These are phyloP conservation scores for Thuidium tamariscinum DNA, from an alignment of 225 moss, liverwort and hornwort genomes.

Conservation along the genomic window DNA sequence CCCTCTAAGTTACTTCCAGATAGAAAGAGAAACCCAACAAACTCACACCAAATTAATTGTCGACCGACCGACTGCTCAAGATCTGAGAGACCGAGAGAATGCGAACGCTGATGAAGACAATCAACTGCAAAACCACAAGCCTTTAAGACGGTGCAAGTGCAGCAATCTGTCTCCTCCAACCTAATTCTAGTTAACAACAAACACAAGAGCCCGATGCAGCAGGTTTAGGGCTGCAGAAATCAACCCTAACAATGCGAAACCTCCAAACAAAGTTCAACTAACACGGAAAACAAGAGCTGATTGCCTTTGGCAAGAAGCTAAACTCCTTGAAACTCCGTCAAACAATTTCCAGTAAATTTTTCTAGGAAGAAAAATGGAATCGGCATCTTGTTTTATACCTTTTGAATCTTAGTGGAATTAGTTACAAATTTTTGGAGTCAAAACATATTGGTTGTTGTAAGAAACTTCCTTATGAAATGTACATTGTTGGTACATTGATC, in stretches of 20 bases:
- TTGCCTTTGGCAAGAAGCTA: no score
- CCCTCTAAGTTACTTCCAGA: neutral
- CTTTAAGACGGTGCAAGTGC: neutral
- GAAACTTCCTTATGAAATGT: neutral
- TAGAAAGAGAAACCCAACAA: neutral
- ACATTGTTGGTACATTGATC: no score
- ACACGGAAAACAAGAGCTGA: neutral
- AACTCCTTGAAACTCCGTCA: neutral
- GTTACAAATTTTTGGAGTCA: neutral
- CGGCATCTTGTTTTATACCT: neutral
- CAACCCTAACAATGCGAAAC: neutral
- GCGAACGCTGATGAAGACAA: neutral
- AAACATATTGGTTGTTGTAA: accelerated
- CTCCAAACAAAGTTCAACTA: neutral
- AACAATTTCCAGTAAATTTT: no score
- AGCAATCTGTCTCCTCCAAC: neutral
- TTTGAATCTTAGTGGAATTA: neutral
- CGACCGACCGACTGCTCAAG: neutral
- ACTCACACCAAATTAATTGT: neutral
- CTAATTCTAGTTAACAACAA: neutral
- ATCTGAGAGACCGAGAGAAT: neutral
- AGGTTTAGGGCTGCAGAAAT: neutral
- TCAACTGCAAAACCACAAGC: neutral
- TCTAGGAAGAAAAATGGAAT: neutral
- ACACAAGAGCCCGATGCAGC: neutral